Evolutionary conservation across 768 basidiomycete species (phyloP).

Genomic region (Hemileccinum rubropunctum): DNA sequence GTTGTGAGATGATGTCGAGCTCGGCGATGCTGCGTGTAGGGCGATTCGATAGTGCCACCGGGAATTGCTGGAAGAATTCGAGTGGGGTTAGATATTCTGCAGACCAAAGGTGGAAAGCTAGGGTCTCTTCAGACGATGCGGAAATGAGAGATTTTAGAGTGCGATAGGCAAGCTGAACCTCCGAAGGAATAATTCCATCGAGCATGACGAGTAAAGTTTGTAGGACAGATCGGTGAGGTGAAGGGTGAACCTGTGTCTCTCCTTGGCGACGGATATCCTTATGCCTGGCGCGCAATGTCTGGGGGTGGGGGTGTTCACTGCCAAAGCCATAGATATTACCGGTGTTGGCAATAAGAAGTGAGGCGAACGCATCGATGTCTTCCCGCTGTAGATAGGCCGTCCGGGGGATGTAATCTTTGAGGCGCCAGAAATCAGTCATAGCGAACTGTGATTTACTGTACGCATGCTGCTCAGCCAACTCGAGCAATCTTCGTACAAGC

Average conservation of each 20-base stretch:
- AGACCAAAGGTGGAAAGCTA: conserved; percentile 33
- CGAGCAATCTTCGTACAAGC: conserved; percentile 61
- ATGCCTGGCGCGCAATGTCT: conserved; percentile 42
- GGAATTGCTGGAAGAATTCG: conserved; percentile 47
- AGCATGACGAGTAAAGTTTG: conserved; percentile 57
- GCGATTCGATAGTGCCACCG: conserved; percentile 32
- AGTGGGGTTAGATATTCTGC: conserved; percentile 44
- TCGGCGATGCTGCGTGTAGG: conserved; percentile 38
- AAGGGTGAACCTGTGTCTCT: conserved; percentile 18
- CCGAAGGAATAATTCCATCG: conserved; percentile 44
- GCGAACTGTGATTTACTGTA: conserved; percentile 49
- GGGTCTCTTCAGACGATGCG: conserved; percentile 31
- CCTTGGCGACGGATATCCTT: conserved; percentile 13
- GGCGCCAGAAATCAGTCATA: conserved; percentile 72
- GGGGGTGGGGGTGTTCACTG: conserved; percentile 44
- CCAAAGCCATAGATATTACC: conserved; percentile 64
- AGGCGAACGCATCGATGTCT: conserved; percentile 72
- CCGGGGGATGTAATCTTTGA: conserved; percentile 74
- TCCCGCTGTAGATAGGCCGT: conserved; percentile 52
- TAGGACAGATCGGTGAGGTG: conserved; percentile 50
- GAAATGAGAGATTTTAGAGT: conserved; percentile 62
- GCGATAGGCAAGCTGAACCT: conserved; percentile 57
- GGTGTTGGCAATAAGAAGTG: conserved; percentile 54
- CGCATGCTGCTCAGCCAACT: conserved; percentile 39
- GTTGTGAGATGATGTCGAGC: conserved; percentile 32